Evolutionary conservation across 2,329 filamentous ascomycete species (phyloP).

Genomic region (Penicillium frequentans): DNA sequence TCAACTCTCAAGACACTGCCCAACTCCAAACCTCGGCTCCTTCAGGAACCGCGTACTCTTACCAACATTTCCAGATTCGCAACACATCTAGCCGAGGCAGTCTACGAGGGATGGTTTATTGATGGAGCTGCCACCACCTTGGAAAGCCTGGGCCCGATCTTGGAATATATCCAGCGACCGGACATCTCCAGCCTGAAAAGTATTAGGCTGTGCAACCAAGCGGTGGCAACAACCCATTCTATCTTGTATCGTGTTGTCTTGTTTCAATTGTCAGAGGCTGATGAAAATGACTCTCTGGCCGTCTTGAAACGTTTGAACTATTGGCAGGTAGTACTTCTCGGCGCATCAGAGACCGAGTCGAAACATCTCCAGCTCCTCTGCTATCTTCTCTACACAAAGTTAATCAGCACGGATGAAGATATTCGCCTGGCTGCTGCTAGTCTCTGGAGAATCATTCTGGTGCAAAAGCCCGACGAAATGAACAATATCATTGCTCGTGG

Average conservation of each 20-base stretch:
- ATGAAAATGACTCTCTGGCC: conserved; percentile 66
- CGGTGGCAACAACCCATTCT: conserved; percentile 71
- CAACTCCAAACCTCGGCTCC: conserved; percentile 67
- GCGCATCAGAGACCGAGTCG: conserved; percentile 73
- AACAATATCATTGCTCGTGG: conserved; percentile 70
- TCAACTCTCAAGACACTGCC: conserved; percentile 69
- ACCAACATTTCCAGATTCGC: conserved; percentile 84
- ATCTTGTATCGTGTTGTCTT: conserved; percentile 78
- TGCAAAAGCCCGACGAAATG: conserved; percentile 87
- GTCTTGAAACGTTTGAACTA: conserved; percentile 87
- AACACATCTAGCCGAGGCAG: conserved; percentile 79
- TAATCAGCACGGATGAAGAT: conserved; percentile 67
- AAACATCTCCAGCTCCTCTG: conserved; percentile 82
- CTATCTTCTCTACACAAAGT: conserved; percentile 88
- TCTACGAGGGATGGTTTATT: conserved; percentile 96
- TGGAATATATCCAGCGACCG: conserved; percentile 86
- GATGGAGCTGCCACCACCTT: conserved; percentile 80
- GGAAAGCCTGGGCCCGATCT: conserved; percentile 78
- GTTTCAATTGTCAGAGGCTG: conserved; percentile 78
- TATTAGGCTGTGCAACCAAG: conserved; percentile 86
- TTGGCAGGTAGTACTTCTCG: conserved; percentile 91
- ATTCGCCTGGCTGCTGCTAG: conserved; percentile 77
- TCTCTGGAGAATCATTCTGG: conserved; percentile 86
- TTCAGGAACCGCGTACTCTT: conserved; percentile 79
- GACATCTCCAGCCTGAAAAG: conserved; percentile 79